Conservation (phyloP, 2,329 filamentous ascomycete species). For the Verticillium dahliae region DNA sequence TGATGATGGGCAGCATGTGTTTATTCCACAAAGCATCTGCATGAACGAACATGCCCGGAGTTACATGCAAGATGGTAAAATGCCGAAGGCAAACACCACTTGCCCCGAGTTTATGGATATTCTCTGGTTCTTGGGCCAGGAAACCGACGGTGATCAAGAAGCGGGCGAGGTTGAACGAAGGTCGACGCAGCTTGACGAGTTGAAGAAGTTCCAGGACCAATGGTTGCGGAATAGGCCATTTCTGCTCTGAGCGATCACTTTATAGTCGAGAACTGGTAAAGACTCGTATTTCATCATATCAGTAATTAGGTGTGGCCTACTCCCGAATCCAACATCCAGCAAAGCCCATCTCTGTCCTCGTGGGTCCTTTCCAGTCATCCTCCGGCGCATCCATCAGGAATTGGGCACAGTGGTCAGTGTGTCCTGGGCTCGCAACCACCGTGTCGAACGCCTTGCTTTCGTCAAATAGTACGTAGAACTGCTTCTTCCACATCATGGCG, state of each 20-base stretch:
- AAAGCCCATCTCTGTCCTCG: slow-evolving; percentile 9
- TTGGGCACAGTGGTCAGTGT: slow-evolving; percentile 20
- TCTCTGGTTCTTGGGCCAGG: not conserved
- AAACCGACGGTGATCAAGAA: not conserved
- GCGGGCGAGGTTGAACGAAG: no score
- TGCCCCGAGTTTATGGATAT: not conserved
- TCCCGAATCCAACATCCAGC: slow-evolving; percentile 8
- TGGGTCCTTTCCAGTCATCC: slow-evolving; percentile 9
- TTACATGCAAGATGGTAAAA: slow-evolving; percentile 36
- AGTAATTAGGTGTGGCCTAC: not conserved
- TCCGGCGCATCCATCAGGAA: slow-evolving; percentile 18
- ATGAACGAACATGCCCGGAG: slow-evolving; percentile 20
- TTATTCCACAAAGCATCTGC: not conserved
- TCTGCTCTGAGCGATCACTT: no score
- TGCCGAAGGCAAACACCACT: slow-evolving; percentile 25
- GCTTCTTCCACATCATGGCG: slow-evolving; percentile 18
- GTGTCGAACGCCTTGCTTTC: slow-evolving; percentile 14
- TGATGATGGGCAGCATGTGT: not conserved
- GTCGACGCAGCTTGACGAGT: no score
- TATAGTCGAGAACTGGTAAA: no score
- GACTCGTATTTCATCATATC: not conserved
- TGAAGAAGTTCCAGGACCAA: no score
- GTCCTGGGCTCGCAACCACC: slow-evolving; percentile 14
- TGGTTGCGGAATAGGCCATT: no score
- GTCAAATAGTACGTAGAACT: slow-evolving; percentile 17